Conservation (phyloP, 1,284 basidiomycete species). For the Sporisorium sorghi region DNA sequence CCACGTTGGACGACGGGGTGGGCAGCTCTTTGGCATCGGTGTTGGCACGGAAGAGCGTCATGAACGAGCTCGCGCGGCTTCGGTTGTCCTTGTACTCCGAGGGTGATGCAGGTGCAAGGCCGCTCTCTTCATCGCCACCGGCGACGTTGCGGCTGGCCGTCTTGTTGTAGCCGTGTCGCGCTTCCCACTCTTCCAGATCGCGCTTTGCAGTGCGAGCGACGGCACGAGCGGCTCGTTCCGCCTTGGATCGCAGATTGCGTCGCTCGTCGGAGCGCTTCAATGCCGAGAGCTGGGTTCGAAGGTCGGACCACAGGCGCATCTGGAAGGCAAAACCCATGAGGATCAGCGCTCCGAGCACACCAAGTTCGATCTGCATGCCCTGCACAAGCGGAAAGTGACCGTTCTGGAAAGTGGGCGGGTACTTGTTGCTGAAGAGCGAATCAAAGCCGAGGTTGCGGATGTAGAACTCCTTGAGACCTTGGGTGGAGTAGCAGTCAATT, state of each 20-base stretch:
- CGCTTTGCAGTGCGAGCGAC: constrained; percentile 76
- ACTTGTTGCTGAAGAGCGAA: constrained; percentile 74
- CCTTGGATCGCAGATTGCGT: constrained; percentile 78
- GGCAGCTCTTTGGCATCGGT: constrained; percentile 21
- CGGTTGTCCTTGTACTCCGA: constrained; percentile 18
- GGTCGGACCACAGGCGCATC: constrained; percentile 76
- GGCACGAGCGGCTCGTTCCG: constrained; percentile 79
- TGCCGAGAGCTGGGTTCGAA: constrained; percentile 81
- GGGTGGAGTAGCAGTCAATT: constrained; percentile 81
- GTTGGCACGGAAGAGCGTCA: constrained; percentile 34
- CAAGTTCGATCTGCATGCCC: constrained; percentile 92
- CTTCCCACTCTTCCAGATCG: constrained; percentile 88
- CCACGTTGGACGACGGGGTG: constrained; percentile 18
- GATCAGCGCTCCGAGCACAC: constrained; percentile 80
- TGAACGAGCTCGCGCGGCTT: constrained; percentile 40
- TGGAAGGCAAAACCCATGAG: constrained; percentile 84
- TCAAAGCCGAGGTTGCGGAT: constrained; percentile 91
- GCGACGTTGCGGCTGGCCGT: constrained; percentile 21
- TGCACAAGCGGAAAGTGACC: constrained; percentile 82
- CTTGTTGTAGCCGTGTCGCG: constrained; percentile 76
- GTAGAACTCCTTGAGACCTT: constrained; percentile 92
- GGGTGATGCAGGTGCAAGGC: neutral
- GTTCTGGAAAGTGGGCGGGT: constrained; percentile 46
- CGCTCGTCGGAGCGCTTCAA: constrained; percentile 83
- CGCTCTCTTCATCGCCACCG: constrained; percentile 25